These are phyloP conservation scores for Aspergillus quadricinctus DNA, from an alignment of 2,329 filamentous ascomycete genomes.

Conservation along the genomic window DNA sequence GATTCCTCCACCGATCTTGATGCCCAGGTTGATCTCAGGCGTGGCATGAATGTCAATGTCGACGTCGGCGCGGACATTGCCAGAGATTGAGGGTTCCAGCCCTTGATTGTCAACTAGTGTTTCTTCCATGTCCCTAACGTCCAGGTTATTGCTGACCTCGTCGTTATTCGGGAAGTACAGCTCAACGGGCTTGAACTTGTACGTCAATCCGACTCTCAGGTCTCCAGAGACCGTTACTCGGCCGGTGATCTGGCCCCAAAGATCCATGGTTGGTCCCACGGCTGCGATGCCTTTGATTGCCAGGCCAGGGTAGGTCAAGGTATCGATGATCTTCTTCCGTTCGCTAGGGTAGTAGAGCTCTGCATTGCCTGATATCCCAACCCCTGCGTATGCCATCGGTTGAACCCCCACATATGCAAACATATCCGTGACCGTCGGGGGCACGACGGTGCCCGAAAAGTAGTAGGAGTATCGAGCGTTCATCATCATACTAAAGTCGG, in stretches of 20 bases:
- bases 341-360: conserved; percentile 9
- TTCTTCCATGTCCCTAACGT: conserved; percentile 6
- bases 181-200: conserved; percentile 14
- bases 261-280: conserved; percentile 18
- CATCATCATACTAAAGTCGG: conserved; percentile 16
- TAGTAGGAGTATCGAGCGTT: conserved; percentile 22
- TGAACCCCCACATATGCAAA: conserved; percentile 13
- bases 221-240: conserved; percentile 9
- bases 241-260: conserved; percentile 18
- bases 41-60: conserved; percentile 12
- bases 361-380: conserved; percentile 13
- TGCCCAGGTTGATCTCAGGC: conserved; percentile 16
- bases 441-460: conserved; percentile 19
- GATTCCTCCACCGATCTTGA: conserved; percentile 9
- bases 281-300: conserved; percentile 22
- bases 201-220: conserved; percentile 9
- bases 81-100: conserved; percentile 13
- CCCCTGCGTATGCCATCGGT: conserved; percentile 8
- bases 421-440: conserved; percentile 7
- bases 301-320: conserved; percentile 20
- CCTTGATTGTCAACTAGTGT: conserved; percentile 1
- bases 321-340: conserved; percentile 17
- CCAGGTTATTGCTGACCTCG: not conserved
- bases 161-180: conserved; percentile 17
- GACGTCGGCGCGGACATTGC: conserved; percentile 10